Evolutionary conservation across 1,139 yeast genomes (phyloP).

Genomic region (Blastobotrys indianensis): DNA sequence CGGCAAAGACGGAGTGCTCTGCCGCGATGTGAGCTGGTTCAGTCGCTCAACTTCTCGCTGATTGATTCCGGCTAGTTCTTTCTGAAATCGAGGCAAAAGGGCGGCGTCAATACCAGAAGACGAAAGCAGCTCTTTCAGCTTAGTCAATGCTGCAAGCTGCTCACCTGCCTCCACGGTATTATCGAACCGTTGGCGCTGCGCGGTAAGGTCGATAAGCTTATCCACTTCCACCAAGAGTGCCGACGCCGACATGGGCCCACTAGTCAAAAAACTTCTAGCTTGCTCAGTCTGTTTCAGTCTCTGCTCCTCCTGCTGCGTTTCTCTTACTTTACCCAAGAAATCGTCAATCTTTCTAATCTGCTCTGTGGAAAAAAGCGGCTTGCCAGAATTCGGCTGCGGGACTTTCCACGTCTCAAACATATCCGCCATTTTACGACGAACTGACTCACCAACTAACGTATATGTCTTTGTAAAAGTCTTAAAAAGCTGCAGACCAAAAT

Average conservation of each 20-base stretch:
- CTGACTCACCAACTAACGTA: constrained; percentile 67
- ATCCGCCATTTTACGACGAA: constrained; percentile 65
- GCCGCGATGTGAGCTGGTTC: constrained; percentile 5
- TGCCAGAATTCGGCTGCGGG: constrained; percentile 49
- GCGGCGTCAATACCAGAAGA: constrained; percentile 32
- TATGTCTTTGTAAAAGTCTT: constrained; percentile 71
- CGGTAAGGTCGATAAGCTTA: constrained; percentile 36
- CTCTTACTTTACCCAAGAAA: constrained; percentile 47
- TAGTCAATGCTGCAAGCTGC: constrained; percentile 31
- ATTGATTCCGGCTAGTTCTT: constrained; percentile 36
- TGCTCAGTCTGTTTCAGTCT: constrained; percentile 13
- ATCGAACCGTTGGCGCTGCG: constrained; percentile 34
- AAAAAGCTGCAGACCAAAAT: constrained; percentile 63
- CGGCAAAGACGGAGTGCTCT: constrained; percentile 8
- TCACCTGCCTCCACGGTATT: constrained; percentile 39
- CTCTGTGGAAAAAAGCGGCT: constrained; percentile 66
- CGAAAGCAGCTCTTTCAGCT: constrained; percentile 29
- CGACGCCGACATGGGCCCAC: constrained; percentile 25
- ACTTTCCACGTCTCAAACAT: constrained; percentile 85
- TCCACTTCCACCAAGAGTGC: constrained; percentile 38
- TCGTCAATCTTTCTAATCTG: constrained; percentile 68
- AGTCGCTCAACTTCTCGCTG: constrained; percentile 25
- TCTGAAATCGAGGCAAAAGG: constrained; percentile 38
- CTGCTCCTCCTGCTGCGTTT: constrained; percentile 11
- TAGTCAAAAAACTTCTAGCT: constrained; percentile 14